Conservation (phyloP, 2,329 filamentous ascomycete genomes). For the Rhynchosporium secalis region DNA sequence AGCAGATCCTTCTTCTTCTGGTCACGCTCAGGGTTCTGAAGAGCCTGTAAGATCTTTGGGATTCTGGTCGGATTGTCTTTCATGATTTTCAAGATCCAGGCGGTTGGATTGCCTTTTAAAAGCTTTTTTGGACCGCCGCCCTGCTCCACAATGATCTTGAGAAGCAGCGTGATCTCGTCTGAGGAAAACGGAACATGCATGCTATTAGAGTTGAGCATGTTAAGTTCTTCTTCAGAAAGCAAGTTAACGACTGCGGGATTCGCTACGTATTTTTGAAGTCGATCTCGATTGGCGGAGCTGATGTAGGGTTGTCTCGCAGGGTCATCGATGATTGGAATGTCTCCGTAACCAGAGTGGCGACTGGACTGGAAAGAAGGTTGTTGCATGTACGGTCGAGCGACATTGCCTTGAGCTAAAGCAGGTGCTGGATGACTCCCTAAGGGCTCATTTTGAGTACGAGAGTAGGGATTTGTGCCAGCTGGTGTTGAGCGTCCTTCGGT, state of each 20-base stretch:
- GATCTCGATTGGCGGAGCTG: neutral
- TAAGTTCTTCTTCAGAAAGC: neutral
- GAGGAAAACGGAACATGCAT: neutral
- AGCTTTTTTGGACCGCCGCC: neutral
- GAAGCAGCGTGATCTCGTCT: conserved; percentile 2
- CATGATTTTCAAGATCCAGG: conserved; percentile 1
- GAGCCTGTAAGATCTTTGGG: neutral
- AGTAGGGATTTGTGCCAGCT: neutral
- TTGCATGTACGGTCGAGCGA: neutral
- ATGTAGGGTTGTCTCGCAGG: conserved; percentile 1
- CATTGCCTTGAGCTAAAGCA: conserved; percentile 1
- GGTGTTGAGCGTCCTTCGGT: neutral
- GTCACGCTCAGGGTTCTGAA: neutral
- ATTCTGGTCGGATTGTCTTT: neutral
- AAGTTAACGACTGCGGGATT: neutral
- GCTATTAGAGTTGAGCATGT: neutral
- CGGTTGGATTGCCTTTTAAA: neutral
- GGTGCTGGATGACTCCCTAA: neutral
- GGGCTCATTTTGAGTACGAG: neutral
- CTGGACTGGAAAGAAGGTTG: neutral
- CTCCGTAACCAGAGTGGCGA: no score
- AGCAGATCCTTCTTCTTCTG: neutral
- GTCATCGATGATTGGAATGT: neutral
- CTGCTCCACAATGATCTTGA: neutral
- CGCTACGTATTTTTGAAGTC: neutral